A percentile compares a stretch with the other conserved stretches of the same genome.
These are phyloP conservation scores for Apiotrichum porosum DNA, from an alignment of 1,284 basidiomycete species.

Conservation along the genomic window DNA sequence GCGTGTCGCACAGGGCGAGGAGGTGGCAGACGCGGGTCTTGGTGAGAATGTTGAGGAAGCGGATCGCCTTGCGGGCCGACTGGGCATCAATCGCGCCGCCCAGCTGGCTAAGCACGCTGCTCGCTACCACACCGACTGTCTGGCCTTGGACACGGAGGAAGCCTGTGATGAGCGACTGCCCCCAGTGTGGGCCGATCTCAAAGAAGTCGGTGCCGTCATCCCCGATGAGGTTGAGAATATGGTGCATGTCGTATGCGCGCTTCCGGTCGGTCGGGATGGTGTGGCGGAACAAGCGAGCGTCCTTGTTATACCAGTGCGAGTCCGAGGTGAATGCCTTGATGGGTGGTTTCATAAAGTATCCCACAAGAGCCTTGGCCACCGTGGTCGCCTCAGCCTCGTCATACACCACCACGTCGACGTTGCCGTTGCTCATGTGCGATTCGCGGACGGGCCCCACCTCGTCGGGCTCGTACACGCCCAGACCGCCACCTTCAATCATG, in stretches of 20 bases:
- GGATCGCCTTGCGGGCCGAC: slow-evolving; percentile 11
- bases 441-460: slow-evolving; percentile 14
- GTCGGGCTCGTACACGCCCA: slow-evolving; percentile 13
- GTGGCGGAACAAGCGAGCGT: slow-evolving; percentile 16
- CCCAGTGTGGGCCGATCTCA: slow-evolving; percentile 18
- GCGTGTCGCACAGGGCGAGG: slow-evolving; percentile 17
- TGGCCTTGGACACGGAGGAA: slow-evolving; percentile 16
- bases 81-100: slow-evolving; percentile 17
- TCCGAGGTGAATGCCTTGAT: not conserved
- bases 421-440: slow-evolving; percentile 16
- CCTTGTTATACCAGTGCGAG: slow-evolving; percentile 2
- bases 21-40: slow-evolving; percentile 15
- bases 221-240: slow-evolving; percentile 10
- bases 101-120: slow-evolving; percentile 13
- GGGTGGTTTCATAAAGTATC: slow-evolving; percentile 10
- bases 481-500: slow-evolving; percentile 17
- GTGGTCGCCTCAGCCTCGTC: slow-evolving; percentile 16
- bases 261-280: slow-evolving; percentile 16
- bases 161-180: slow-evolving; percentile 15
- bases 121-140: slow-evolving; percentile 14
- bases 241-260: slow-evolving; percentile 19
- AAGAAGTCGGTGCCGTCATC: slow-evolving; percentile 20
- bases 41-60: slow-evolving; percentile 16
- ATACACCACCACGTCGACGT: slow-evolving; percentile 16
- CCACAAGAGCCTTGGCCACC: slow-evolving; percentile 13